phyloP scores from a whole-genome alignment of 2,329 filamentous ascomycete species.

The Xylaria sp. region DNA sequence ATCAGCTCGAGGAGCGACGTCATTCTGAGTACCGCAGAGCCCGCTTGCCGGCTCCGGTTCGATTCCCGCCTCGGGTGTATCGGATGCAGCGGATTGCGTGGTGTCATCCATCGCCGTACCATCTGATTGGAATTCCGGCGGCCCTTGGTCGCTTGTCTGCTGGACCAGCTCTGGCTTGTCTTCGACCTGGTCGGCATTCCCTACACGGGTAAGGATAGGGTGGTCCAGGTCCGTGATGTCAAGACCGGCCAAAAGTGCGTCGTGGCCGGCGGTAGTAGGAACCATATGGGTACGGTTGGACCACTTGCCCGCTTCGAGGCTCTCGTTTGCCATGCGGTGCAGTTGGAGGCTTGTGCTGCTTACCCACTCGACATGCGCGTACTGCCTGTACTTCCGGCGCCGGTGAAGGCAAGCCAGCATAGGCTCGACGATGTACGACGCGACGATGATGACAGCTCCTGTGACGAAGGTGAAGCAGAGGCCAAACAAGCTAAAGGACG shows the following conservation, averaged over 20 bases:
- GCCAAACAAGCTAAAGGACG: conserved; percentile 16
- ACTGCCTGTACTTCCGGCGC: conserved; percentile 1
- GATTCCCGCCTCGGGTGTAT: no score
- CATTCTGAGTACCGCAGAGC: no score
- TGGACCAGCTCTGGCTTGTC: no score
- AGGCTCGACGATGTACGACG: conserved; percentile 9
- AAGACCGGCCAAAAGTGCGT: neutral
- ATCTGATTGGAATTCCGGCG: no score
- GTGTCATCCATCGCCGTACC: no score
- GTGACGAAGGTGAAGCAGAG: conserved; percentile 7
- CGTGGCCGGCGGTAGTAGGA: neutral
- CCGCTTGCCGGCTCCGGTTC: no score
- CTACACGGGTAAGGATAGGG: neutral
- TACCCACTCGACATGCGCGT: conserved; percentile 5
- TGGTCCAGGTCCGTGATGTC: neutral
- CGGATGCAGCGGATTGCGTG: no score
- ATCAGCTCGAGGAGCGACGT: no score
- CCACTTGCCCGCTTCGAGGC: neutral
- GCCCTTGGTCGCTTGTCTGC: no score
- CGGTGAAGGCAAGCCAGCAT: conserved; percentile 2
- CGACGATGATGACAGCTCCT: conserved; percentile 5
- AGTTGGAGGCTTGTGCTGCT: conserved; percentile 10
- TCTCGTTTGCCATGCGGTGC: conserved; percentile 10
- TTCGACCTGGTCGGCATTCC: no score
- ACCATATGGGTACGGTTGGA: neutral